These are phyloP conservation scores for Colletotrichum sidae DNA, from an alignment of 2,329 filamentous ascomycete species.

Conservation along the genomic window DNA sequence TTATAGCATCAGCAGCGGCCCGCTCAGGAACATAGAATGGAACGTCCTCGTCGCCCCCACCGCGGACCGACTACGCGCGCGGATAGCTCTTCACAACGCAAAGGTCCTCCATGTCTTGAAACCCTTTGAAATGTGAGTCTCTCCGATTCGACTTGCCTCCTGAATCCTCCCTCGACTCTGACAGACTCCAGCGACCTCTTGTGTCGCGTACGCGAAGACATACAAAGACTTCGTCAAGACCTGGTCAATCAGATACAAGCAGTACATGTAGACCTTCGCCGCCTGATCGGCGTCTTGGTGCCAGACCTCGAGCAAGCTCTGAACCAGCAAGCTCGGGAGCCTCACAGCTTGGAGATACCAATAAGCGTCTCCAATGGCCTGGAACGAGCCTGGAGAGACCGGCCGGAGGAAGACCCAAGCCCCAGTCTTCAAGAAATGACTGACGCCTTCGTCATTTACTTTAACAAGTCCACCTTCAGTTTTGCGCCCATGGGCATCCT, in stretches of 20 bases:
- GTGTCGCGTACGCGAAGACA: conserved; percentile 42
- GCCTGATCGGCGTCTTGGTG: conserved; percentile 39
- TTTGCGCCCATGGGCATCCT: conserved; percentile 41
- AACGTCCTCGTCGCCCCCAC: conserved; percentile 49
- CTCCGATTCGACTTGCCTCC: no score
- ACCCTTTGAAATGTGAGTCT: conserved; percentile 50
- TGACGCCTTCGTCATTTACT: conserved; percentile 48
- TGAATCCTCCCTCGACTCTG: not conserved
- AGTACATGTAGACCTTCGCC: conserved; percentile 37
- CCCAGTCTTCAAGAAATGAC: conserved; percentile 42
- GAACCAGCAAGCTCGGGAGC: conserved; percentile 27
- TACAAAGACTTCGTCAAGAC: conserved; percentile 38
- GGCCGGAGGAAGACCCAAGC: conserved; percentile 1
- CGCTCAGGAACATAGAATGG: conserved; percentile 50
- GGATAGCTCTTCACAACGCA: conserved; percentile 49
- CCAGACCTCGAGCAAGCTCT: conserved; percentile 39
- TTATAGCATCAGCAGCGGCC: conserved; percentile 42
- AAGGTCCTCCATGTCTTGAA: conserved; percentile 49
- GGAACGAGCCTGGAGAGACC: conserved; percentile 16
- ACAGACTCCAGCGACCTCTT: conserved; percentile 46
- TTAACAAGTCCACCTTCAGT: conserved; percentile 42
- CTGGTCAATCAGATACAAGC: conserved; percentile 33
- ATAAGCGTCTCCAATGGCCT: conserved; percentile 39
- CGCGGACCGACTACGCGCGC: conserved; percentile 46
- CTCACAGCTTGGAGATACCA: conserved; percentile 38